Conservation (phyloP, 345 rosid species). For the Noccaea caerulescens region DNA sequence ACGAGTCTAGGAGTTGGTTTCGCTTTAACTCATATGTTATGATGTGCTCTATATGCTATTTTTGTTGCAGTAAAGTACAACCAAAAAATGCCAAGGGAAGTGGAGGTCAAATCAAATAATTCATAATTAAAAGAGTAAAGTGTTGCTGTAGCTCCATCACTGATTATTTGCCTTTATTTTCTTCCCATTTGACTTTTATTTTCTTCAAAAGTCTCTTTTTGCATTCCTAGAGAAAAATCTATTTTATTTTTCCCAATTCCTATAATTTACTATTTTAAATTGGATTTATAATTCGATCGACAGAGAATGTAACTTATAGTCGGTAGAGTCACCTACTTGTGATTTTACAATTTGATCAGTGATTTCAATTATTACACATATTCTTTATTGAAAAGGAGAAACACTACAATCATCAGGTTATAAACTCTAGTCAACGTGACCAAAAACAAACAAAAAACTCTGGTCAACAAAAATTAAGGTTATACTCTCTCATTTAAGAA, state of each 20-base stretch:
- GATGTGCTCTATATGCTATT: not conserved
- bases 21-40: constrained; percentile 25
- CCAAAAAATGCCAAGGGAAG: constrained; percentile 22
- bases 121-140: constrained; percentile 40
- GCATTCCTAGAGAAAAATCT: not conserved
- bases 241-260: not conserved
- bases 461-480: too few relatives aligned
- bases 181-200: constrained; percentile 31
- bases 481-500: too few relatives aligned
- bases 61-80: constrained; percentile 16
- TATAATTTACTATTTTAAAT: not conserved
- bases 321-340: not conserved
- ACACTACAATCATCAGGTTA: too few relatives aligned
- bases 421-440: too few relatives aligned
- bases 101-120: constrained; percentile 44
- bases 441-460: too few relatives aligned
- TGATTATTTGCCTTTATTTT: constrained; percentile 19
- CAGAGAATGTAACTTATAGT: constrained; percentile 9
- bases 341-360: not conserved
- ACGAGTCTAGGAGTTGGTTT: not conserved
- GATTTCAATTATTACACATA: not conserved
- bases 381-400: not conserved
- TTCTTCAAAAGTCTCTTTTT: not conserved
- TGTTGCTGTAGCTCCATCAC: constrained; percentile 41
- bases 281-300: not conserved